phyloP scores from a whole-genome alignment of 192 early-diverging fungal genomes.

The Podila epigama region DNA sequence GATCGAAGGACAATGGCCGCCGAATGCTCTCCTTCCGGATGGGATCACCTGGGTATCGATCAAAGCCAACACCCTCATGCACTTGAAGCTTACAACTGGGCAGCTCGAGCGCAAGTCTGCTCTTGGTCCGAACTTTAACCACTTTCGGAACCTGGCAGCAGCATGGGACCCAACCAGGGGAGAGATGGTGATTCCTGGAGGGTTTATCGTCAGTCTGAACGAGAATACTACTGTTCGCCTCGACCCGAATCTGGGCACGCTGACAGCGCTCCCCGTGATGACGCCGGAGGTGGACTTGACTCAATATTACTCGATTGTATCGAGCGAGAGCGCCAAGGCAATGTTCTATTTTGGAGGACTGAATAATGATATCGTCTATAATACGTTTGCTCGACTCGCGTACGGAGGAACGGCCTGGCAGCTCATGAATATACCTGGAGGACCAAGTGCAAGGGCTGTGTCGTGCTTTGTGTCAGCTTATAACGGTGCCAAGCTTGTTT shows the following conservation, averaged over 20 bases:
- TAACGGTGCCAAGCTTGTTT: neutral
- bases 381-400: neutral
- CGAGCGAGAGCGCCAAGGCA: neutral
- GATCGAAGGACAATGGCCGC: too few relatives aligned
- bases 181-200: neutral
- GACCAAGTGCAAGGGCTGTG: neutral
- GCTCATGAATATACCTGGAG: neutral
- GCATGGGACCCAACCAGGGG: neutral
- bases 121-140: neutral
- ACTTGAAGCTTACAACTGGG: neutral
- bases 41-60: neutral
- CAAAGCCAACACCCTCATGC: neutral
- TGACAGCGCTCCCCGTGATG: too few relatives aligned
- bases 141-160: neutral
- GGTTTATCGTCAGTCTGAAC: neutral
- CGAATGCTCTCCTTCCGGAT: neutral
- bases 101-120: neutral
- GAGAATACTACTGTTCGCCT: neutral
- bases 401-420: neutral
- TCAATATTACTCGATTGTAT: neutral
- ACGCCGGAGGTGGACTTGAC: neutral
- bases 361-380: neutral
- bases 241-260: too few relatives aligned
- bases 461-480: neutral
- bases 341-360: neutral